Percentiles rank a stretch among this genome's conserved stretches.
These are phyloP conservation scores for Alternaria solani DNA, from an alignment of 2,329 filamentous ascomycete species.

Conservation along the genomic window DNA sequence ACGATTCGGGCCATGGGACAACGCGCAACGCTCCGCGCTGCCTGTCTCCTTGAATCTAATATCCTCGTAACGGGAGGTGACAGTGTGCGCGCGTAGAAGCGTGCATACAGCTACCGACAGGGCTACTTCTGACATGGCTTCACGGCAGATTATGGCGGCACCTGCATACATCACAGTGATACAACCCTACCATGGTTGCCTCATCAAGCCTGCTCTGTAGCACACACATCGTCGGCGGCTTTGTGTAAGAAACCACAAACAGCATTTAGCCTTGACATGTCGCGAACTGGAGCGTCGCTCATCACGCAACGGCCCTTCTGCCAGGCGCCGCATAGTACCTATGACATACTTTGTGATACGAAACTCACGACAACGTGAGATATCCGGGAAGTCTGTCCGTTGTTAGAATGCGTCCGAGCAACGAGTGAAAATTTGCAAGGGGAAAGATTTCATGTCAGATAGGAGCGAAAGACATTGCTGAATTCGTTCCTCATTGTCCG, in stretches of 20 bases:
- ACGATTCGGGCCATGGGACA: conserved; percentile 22
- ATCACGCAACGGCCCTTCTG: conserved; percentile 20
- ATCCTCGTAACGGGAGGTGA: conserved; percentile 8
- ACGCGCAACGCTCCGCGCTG: conserved; percentile 14
- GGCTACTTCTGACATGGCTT: conserved; percentile 32
- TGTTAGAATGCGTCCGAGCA: conserved; percentile 14
- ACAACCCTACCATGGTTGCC: conserved; percentile 9
- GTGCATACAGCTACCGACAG: conserved; percentile 16
- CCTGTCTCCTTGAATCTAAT: conserved; percentile 5
- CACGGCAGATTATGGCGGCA: conserved; percentile 19
- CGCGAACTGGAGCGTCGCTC: conserved; percentile 1
- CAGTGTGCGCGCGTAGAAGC: conserved; percentile 17
- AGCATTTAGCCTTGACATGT: conserved; percentile 9
- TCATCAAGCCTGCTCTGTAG: conserved; percentile 17
- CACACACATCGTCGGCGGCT: conserved; percentile 27
- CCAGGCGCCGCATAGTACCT: background rate
- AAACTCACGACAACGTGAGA: background rate
- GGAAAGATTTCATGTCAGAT: conserved; percentile 42
- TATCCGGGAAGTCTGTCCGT: conserved; percentile 6
- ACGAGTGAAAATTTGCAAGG: background rate
- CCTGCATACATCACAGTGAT: conserved; percentile 26
- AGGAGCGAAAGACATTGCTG: conserved; percentile 55
- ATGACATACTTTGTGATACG: conserved; percentile 8
- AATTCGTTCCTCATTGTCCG: conserved; percentile 51
- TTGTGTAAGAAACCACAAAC: conserved; percentile 13